Evolutionary conservation across 75 land plant genomes (phyloP), one percentile per base, ranked within the genome.

Genomic region (Sequoia sempervirens): DNA sequence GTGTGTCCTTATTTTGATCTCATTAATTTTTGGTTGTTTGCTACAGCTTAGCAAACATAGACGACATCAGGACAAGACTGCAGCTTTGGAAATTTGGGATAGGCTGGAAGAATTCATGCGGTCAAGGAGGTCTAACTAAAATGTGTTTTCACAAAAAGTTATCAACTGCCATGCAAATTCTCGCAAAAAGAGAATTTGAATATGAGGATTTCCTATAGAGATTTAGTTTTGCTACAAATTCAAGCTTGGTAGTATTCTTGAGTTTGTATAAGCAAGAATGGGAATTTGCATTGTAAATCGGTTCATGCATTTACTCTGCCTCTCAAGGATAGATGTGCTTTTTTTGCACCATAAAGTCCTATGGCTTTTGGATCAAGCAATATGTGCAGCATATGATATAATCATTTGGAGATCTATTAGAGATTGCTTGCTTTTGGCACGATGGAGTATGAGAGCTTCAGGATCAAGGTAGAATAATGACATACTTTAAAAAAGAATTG

Each of bases 1-100:
- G 23, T 45, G 30, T 2, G 4, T 78, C 30, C 3, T 17, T 12
- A n/a, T 38, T 81, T 50, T 9, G 13, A 72, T 34, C 52, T 43
- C 46, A 43, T 58, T 81, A 20, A 18, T 30, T 23, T n/a, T 66
- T 8, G 26, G 38, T 38, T 46, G 20, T 37, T 36, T 81, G 50
- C 38, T 85, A 84, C 91, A 97, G 99, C 93, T 97, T 75, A 97
- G 99, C 90, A 97, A 97, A 83, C 95, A 96, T 80, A 97, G 96
- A 86, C 87, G 99, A 72, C 99, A 97, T 85, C 96, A 97, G 82
- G 99, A 97, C 80, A 92, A 93, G 79, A 89, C 99, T 75, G 99
- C 99, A 45, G 99, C 94, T 38, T 87, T 97, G 34, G 95, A 94
- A 85, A 93, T 97, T 37, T 97, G 99, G 99, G 98, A 97, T 37